A percentile compares a stretch with the other conserved stretches of the same genome.
phyloP scores from a whole-genome alignment of 23 red algal genomes.

The Cyanidioschyzon merolae region DNA sequence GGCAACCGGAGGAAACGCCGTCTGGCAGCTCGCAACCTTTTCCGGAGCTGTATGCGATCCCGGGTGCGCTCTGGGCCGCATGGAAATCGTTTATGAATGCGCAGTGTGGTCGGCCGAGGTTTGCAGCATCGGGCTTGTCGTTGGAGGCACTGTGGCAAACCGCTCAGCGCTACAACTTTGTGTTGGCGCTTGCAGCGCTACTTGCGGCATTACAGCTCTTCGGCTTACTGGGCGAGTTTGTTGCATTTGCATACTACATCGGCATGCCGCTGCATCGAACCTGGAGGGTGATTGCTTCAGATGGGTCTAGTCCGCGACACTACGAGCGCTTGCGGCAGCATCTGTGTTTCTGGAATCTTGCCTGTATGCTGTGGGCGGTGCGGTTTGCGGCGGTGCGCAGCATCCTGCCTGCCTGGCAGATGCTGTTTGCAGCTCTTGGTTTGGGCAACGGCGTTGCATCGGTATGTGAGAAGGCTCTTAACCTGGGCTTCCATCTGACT shows the following conservation, averaged over 20 bases:
- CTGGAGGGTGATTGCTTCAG: not conserved
- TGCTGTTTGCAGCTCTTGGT: not conserved
- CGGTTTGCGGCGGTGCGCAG: not conserved
- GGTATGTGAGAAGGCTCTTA: not conserved
- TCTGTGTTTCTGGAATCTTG: constrained; percentile 10
- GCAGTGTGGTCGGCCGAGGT: not conserved
- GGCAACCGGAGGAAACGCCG: no score
- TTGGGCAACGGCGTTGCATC: not conserved
- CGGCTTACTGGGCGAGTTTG: not conserved
- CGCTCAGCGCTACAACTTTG: not conserved
- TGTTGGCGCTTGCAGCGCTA: not conserved
- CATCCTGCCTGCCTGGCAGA: not conserved
- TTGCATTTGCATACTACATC: not conserved
- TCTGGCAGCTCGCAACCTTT: not conserved
- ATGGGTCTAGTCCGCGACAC: not conserved
- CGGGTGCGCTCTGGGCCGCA: not conserved
- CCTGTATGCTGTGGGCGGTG: not conserved
- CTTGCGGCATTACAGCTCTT: not conserved
- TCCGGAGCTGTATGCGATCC: not conserved
- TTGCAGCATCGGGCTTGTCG: not conserved
- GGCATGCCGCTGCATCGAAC: not conserved
- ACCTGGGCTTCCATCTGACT: not conserved
- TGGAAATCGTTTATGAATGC: not conserved
- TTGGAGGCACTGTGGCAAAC: not conserved
- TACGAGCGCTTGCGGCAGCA: not conserved